A percentile compares a stretch with the other conserved stretches of the same genome.
Evolutionary conservation across 805 yeast species (phyloP).

Genomic region (Helenozyma rhizophorensis): DNA sequence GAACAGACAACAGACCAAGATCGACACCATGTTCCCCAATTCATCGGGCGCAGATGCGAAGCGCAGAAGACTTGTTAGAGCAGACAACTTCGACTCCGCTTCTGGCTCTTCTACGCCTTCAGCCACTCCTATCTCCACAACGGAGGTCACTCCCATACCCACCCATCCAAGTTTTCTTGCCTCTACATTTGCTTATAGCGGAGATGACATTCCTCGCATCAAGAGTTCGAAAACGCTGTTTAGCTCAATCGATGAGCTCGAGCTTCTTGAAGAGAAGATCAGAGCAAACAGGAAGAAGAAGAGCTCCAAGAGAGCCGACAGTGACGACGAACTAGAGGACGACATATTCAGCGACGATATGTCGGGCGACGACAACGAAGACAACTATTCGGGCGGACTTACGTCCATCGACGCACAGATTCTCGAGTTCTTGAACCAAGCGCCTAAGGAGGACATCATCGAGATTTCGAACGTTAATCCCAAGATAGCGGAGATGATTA

Average conservation of each 20-base stretch:
- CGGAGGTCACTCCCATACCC: neutral
- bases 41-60: conserved; percentile 21
- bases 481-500: conserved; percentile 57
- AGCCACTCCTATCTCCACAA: conserved; percentile 1
- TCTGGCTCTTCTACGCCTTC: neutral
- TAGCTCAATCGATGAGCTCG: conserved; percentile 32
- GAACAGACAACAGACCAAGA: conserved; percentile 29
- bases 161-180: conserved; percentile 3
- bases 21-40: conserved; percentile 21
- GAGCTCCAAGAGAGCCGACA: conserved; percentile 11
- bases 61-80: conserved; percentile 35
- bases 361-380: conserved; percentile 43
- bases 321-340: conserved; percentile 43
- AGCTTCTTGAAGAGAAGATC: conserved; percentile 36
- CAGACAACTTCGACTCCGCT: conserved; percentile 6
- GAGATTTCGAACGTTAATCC: conserved; percentile 75
- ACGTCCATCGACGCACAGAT: conserved; percentile 60
- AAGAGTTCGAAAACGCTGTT: conserved; percentile 6
- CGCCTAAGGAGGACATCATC: conserved; percentile 67
- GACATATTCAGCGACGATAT: conserved; percentile 46
- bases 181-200: conserved; percentile 3
- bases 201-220: conserved; percentile 5
- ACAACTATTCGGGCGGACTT: conserved; percentile 29
- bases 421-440: conserved; percentile 72
- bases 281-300: conserved; percentile 27